Percentiles rank a stretch among this genome's conserved stretches.
These are phyloP conservation scores for Wickerhamomyces hampshirensis DNA, from an alignment of 805 yeast genomes.

Conservation along the genomic window DNA sequence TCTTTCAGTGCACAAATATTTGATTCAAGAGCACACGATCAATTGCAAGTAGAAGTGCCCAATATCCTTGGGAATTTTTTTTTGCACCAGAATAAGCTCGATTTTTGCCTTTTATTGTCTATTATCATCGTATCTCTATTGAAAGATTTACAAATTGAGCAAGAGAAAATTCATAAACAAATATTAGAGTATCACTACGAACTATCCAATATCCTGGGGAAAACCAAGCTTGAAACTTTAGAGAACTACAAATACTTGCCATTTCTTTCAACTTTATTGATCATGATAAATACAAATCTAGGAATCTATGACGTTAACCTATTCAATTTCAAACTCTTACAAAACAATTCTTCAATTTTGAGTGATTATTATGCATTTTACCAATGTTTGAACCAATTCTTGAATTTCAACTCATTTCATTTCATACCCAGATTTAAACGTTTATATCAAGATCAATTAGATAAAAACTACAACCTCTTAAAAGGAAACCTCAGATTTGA, in stretches of 20 bases:
- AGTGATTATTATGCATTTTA: constrained; percentile 14
- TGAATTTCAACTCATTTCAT: constrained; percentile 12
- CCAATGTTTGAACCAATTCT: constrained; percentile 11
- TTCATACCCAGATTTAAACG: constrained; percentile 10
- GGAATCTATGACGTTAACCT: constrained; percentile 12
- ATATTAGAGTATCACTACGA: too few relatives aligned
- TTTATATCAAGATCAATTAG: constrained; percentile 20
- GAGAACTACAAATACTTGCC: constrained; percentile 4
- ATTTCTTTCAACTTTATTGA: constrained; percentile 7
- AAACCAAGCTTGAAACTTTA: constrained; percentile 2
- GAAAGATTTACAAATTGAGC: too few relatives aligned
- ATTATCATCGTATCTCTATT: constrained; percentile 5
- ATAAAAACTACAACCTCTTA: constrained; percentile 18
- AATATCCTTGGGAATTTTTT: constrained; percentile 7
- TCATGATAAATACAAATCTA: constrained; percentile 17
- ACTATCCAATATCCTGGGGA: too few relatives aligned
- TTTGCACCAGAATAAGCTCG: constrained; percentile 4
- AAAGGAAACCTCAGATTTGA: constrained; percentile 5
- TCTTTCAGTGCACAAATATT: too few relatives aligned
- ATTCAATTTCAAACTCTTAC: constrained; percentile 8
- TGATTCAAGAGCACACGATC: constrained; percentile 5
- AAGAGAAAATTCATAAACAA: too few relatives aligned
- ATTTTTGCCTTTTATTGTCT: constrained; percentile 6
- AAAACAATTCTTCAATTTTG: constrained; percentile 3
- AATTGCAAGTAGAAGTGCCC: constrained; percentile 2